Base-by-base conservation (phyloP, 805 yeast genomes). In the Naumovozyma castellii region DNA sequence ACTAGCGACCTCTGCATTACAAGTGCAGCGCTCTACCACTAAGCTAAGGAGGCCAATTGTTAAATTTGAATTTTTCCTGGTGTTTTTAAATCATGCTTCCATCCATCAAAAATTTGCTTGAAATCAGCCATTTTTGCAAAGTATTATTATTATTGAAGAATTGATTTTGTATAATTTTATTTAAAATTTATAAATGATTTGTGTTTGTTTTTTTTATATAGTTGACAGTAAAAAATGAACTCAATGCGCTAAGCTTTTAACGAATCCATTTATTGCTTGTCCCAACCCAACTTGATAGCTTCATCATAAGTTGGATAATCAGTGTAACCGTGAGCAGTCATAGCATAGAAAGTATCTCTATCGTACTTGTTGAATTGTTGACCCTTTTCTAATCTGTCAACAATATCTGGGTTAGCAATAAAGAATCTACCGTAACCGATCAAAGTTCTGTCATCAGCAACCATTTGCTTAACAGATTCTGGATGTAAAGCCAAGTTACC, bases 21-120 rank as follows among this genome's bases (percentile, higher is more conserved):
- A 85, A 85, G 95, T 85, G 95, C 95, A 83, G 83, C 94, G 94
- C 94, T 84, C 92, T 85, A 84, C 95, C 95, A 83, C 95, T 85
- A 84, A 84, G 95, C 95, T 84, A 85, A 84, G 76, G 78, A 73
- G 95, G 95, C 95, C 12, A 22, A 22, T 8, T 22, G 8, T 22
- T 22, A 29, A 9, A 29, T 29, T 29, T 29, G 27, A 22, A 10
- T 22, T 22, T 22, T 22, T 10, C 10, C 9, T 6, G 10, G 27
- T n/a, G n/a, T n/a, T n/a, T n/a, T n/a, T n/a, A n/a, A n/a, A n/a
- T n/a, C n/a, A n/a, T n/a, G n/a, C n/a, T n/a, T n/a, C n/a, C n/a
- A n/a, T n/a, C n/a, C n/a, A n/a, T n/a, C n/a, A n/a, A n/a, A n/a
- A n/a, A n/a, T n/a, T n/a, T n/a, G n/a, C n/a, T n/a, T n/a, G n/a